Percentiles rank a stretch among this genome's conserved stretches.
These are phyloP conservation scores for Chernovozyma aurita DNA, from an alignment of 1,139 yeast species.

Conservation along the genomic window DNA sequence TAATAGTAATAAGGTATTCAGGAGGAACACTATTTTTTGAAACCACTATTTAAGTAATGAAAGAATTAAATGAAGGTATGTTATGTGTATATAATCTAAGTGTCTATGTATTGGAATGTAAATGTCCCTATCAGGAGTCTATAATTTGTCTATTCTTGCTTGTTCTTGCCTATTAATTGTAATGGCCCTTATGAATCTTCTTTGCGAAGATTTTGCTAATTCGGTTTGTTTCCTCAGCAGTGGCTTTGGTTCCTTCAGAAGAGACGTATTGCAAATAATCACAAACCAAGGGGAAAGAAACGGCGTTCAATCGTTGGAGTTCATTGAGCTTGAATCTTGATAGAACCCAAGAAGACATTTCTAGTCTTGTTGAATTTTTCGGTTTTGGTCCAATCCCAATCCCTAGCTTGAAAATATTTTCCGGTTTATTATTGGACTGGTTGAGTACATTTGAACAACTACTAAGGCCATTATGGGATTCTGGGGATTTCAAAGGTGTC, in stretches of 20 bases:
- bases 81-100: no score
- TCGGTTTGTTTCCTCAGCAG: slow-evolving; percentile 3
- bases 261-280: slow-evolving; percentile 4
- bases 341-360: slow-evolving; percentile 41
- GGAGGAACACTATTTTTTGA: slow-evolving; percentile 4
- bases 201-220: slow-evolving; percentile 3
- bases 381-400: slow-evolving; percentile 48
- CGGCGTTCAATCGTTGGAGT: slow-evolving; percentile 13
- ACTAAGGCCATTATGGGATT: slow-evolving; percentile 38
- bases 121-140: no score
- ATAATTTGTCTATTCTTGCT: no score
- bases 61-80: no score
- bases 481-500: slow-evolving; percentile 27
- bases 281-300: slow-evolving; percentile 2
- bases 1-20: slow-evolving; percentile 1
- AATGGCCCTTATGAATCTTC: slow-evolving; percentile 5
- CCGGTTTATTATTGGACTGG: slow-evolving; percentile 15
- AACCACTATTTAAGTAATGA: no score
- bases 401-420: slow-evolving; percentile 27
- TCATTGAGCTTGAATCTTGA: slow-evolving; percentile 22
- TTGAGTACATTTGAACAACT: slow-evolving; percentile 10
- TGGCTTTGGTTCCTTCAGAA: slow-evolving; percentile 1
- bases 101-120: no score
- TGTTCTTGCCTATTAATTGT: no score
- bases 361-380: slow-evolving; percentile 24